phyloP scores from a whole-genome alignment of 768 basidiomycete genomes.

The Rhodotorula paludigena region DNA sequence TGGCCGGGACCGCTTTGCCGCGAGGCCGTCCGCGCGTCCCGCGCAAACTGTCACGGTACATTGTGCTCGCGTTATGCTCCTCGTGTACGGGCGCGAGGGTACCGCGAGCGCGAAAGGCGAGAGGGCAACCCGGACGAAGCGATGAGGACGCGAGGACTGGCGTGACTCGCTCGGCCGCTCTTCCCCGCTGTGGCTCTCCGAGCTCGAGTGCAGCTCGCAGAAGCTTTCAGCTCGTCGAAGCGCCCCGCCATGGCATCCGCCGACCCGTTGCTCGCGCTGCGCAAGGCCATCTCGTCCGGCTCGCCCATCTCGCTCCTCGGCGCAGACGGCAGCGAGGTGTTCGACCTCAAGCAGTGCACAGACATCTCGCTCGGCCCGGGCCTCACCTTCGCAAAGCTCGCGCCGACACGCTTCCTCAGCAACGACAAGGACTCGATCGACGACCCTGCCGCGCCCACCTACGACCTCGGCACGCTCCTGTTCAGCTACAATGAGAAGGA shows the following conservation, averaged over 20 bases:
- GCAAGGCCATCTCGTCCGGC: constrained; percentile 41
- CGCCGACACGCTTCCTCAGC: constrained; percentile 70
- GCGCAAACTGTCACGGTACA: no score
- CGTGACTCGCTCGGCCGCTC: no score
- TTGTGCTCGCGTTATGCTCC: no score
- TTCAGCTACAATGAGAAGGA: constrained; percentile 76
- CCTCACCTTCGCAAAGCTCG: constrained; percentile 60
- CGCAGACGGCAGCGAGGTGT: constrained; percentile 47
- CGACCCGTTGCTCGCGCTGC: constrained; percentile 47
- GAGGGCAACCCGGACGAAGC: no score
- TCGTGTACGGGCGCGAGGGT: no score
- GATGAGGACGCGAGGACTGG: no score
- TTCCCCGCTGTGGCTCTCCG: no score
- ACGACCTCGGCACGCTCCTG: constrained; percentile 73
- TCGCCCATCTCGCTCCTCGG: constrained; percentile 41
- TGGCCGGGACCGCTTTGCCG: no score
- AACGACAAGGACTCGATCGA: constrained; percentile 44
- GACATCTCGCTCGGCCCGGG: constrained; percentile 55
- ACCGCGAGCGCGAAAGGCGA: no score
- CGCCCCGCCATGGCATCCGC: constrained; percentile 6
- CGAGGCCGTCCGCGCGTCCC: no score
- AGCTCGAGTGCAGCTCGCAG: no score
- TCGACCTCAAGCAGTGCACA: constrained; percentile 61
- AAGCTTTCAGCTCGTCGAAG: no score
- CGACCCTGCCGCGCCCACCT: constrained; percentile 57